Evolutionary conservation across 208 protist species (phyloP), one percentile per base, ranked within the genome.

Genomic region (Trypanosoma lewisi): DNA sequence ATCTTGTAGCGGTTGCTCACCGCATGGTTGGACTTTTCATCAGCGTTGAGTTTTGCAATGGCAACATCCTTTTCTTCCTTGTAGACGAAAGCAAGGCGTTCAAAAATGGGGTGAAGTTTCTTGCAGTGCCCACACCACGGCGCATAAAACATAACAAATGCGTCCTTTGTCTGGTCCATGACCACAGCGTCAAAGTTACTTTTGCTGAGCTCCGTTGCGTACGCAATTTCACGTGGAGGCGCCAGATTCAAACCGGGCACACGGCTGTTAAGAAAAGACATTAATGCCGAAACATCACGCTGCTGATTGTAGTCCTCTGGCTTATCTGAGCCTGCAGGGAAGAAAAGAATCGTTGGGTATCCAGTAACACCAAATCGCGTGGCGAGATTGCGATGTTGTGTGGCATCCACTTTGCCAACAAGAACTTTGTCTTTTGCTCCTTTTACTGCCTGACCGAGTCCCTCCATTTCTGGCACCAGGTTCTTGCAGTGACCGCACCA

Each of bases 111-210:
- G 50, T 80, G 82, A 11, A 98, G 63, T 42, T 63, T 57, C 77
- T 97, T 95, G 82, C 96, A 98, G 73, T 97, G 88, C 12, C 80
- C 75, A 41, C 83, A 94, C 84, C 85, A 86, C 34, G 82, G 77
- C 0, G 80, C 78, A 72, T 90, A 96, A 55, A 93, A 91, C 54
- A 91, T 65, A 7, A 96, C 70, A 25, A 93, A 50, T 27, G 67
- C 83, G 56, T 87, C 58, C 59, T 87, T 88, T 4, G 39, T 50
- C 36, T 65, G 52, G 66, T 82, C 75, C 67, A 81, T 51, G n/a
- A 53, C 59, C 21, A 80, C 39, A 0, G 11, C 34, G 19, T 85
- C 65, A 49, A 87, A 85, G 58, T 73, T 85, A 0, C 4, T 41
- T 30, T 50, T 12, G 28, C 27, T 61, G 44, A 96, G 65, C 58